phyloP scores from a whole-genome alignment of 257 asterid genomes.

The Ajuga chamaepitys region DNA sequence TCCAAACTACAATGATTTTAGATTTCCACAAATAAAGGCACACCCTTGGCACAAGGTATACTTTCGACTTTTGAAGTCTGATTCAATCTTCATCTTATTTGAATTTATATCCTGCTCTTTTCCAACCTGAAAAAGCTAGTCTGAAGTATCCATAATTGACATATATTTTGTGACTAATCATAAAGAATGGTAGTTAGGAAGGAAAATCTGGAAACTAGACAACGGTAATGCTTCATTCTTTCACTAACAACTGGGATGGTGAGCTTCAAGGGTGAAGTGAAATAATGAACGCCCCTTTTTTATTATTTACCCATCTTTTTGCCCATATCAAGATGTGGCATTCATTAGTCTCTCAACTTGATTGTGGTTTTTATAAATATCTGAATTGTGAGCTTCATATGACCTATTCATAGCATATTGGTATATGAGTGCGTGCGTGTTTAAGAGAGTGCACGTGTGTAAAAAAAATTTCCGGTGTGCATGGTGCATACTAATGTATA shows the following conservation, averaged over 20 bases:
- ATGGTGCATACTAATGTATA: neutral
- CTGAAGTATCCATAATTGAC: neutral
- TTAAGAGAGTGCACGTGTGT: too few species aligned
- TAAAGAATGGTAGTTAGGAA: neutral
- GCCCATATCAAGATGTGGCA: neutral
- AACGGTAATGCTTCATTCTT: neutral
- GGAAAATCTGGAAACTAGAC: neutral
- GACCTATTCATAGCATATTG: neutral
- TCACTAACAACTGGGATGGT: neutral
- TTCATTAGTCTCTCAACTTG: neutral
- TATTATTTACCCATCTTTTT: neutral
- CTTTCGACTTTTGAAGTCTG: neutral
- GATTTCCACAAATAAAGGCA: slow-evolving; percentile 92
- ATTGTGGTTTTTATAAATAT: neutral
- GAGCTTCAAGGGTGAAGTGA: neutral
- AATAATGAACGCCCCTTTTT: neutral
- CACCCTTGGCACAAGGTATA: slow-evolving; percentile 98
- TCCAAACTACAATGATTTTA: slow-evolving; percentile 79
- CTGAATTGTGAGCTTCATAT: neutral
- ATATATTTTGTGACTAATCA: neutral
- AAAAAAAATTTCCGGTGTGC: neutral
- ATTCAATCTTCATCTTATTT: neutral
- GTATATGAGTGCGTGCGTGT: neutral
- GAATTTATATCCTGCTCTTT: neutral
- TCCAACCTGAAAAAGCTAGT: neutral